These are phyloP conservation scores for Raffaelea deltoideospora DNA, from an alignment of 2,329 filamentous ascomycete genomes.

Conservation along the genomic window DNA sequence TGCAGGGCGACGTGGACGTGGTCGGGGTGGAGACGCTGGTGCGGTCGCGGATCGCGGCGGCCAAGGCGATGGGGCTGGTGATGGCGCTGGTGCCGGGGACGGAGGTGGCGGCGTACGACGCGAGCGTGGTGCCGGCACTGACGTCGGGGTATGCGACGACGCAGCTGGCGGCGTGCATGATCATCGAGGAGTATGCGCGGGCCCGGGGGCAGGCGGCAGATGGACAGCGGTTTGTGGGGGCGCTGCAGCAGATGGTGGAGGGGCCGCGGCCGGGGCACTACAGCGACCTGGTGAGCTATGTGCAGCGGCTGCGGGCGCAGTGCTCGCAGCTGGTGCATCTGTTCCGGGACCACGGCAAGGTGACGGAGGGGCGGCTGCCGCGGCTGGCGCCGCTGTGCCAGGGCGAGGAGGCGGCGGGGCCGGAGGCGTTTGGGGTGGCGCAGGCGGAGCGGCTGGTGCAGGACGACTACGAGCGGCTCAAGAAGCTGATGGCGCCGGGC, in stretches of 20 bases:
- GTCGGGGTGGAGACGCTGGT: constrained; percentile 82
- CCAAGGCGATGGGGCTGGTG: constrained; percentile 70
- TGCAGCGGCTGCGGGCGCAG: constrained; percentile 80
- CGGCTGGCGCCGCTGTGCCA: constrained; percentile 81
- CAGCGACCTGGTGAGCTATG: constrained; percentile 75
- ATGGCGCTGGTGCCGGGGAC: constrained; percentile 61
- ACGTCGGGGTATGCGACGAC: constrained; percentile 67
- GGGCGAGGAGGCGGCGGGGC: constrained; percentile 80
- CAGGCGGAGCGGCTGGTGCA: constrained; percentile 80
- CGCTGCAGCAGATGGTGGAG: constrained; percentile 64
- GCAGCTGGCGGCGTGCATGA: constrained; percentile 67
- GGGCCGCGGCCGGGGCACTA: constrained; percentile 69
- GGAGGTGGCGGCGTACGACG: constrained; percentile 48
- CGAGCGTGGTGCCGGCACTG: constrained; percentile 49
- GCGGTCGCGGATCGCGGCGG: constrained; percentile 75
- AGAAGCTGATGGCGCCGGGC: constrained; percentile 75
- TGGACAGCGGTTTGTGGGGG: constrained; percentile 44
- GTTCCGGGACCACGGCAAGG: constrained; percentile 82
- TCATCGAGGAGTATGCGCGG: constrained; percentile 79
- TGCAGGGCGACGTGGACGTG: constrained; percentile 89
- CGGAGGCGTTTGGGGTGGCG: constrained; percentile 75
- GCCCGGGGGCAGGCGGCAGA: constrained; percentile 29
- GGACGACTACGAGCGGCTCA: constrained; percentile 75
- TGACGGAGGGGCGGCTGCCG: constrained; percentile 60
- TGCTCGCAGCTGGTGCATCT: constrained; percentile 81